Evolutionary conservation across 169 alveolate genomes (phyloP).

Genomic region (Ichthyophthirius multifiliis): DNA sequence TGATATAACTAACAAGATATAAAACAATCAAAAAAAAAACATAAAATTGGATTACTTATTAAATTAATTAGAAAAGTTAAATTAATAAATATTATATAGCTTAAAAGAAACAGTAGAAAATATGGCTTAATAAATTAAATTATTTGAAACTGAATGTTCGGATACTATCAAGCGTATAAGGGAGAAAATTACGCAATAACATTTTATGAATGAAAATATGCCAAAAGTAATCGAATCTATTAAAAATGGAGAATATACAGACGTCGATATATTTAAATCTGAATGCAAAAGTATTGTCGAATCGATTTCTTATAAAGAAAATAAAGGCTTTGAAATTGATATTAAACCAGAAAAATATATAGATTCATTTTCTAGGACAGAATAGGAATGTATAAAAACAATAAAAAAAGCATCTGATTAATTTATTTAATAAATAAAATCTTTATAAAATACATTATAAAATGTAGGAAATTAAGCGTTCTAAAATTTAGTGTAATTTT

Average conservation of each 20-base stretch:
- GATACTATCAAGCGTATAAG: not conserved
- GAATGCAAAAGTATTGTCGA: slow-evolving; percentile 1
- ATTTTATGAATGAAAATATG: slow-evolving; percentile 1
- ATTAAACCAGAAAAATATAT: not conserved
- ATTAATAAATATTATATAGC: not conserved
- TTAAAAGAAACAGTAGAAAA: slow-evolving; percentile 27
- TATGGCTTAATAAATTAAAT: not conserved
- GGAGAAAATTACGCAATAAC: not conserved
- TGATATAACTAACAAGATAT: slow-evolving; percentile 1
- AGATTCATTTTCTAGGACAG: not conserved
- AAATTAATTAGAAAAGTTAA: not conserved
- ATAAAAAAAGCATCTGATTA: not conserved
- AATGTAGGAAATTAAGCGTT: not conserved
- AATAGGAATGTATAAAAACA: not conserved
- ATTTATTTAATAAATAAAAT: not conserved
- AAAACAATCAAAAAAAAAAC: not conserved
- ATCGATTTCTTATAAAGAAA: not conserved
- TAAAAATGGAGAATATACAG: not conserved
- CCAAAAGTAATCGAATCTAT: slow-evolving; percentile 1
- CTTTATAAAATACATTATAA: not conserved
- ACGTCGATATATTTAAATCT: not conserved
- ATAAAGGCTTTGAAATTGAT: not conserved
- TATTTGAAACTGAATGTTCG: not conserved
- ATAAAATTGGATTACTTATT: slow-evolving; percentile 14
- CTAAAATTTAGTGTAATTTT: not conserved